phyloP scores from a whole-genome alignment of 2,329 filamentous ascomycete species.

The Rhytidhysteron rufulum region DNA sequence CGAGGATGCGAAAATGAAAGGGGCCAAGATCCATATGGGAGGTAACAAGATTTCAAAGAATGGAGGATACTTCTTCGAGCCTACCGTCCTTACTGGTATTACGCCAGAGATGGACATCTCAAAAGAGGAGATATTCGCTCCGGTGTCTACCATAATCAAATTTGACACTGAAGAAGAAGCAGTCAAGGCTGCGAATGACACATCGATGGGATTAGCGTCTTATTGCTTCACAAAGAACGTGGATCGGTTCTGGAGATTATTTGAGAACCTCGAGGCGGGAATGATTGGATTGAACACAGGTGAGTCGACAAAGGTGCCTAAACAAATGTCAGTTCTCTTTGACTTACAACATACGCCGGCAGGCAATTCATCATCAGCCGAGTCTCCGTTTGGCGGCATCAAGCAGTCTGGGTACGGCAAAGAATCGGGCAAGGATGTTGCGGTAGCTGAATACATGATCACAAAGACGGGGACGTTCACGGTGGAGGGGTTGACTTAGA shows the following conservation, averaged over 20 bases:
- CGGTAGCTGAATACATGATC: constrained; percentile 59
- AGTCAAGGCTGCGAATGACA: constrained; percentile 57
- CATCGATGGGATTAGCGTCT: constrained; percentile 61
- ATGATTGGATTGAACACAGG: constrained; percentile 66
- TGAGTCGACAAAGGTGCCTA: constrained; percentile 14
- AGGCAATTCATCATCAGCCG: constrained; percentile 62
- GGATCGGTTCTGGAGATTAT: constrained; percentile 61
- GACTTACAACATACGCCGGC: not conserved
- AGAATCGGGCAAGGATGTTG: constrained; percentile 64
- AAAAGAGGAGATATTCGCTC: constrained; percentile 63
- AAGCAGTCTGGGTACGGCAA: constrained; percentile 67
- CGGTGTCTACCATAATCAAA: constrained; percentile 59
- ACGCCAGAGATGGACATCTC: constrained; percentile 55
- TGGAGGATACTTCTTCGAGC: constrained; percentile 66
- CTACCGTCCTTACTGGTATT: constrained; percentile 60
- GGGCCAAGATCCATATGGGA: constrained; percentile 62
- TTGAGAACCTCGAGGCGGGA: constrained; percentile 65
- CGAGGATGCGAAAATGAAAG: constrained; percentile 59
- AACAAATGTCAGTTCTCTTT: no score
- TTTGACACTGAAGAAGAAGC: constrained; percentile 66
- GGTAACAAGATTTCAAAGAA: constrained; percentile 47
- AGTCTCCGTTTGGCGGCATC: constrained; percentile 64
- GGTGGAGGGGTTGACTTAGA: constrained; percentile 37
- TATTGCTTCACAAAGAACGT: constrained; percentile 68
- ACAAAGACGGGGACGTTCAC: constrained; percentile 65